phyloP scores from a whole-genome alignment of 2,329 filamentous ascomycete species.

The Trichophyton verrucosum region DNA sequence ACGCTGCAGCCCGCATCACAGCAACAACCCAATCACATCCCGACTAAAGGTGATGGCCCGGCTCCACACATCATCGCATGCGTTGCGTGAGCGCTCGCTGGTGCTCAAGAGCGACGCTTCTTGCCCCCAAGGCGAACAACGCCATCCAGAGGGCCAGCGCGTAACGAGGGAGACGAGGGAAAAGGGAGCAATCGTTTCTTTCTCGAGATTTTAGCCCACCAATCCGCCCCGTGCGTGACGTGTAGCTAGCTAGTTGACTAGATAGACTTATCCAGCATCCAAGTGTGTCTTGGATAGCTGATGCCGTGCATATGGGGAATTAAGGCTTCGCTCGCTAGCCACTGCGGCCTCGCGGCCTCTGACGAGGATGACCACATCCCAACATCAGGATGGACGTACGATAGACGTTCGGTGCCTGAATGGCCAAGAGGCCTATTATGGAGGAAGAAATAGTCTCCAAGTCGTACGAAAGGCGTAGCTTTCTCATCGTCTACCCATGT shows the following conservation, averaged over 20 bases:
- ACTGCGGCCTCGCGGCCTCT: slow-evolving; percentile 1
- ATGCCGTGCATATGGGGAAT: not conserved
- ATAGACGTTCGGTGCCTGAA: not conserved
- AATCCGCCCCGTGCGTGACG: not conserved
- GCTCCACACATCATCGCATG: slow-evolving; percentile 1
- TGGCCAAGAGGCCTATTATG: not conserved
- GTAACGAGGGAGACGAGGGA: not conserved
- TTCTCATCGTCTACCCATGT: not conserved
- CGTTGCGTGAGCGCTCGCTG: not conserved
- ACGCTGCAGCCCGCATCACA: slow-evolving; percentile 4
- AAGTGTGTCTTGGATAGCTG: not conserved
- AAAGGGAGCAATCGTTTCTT: not conserved
- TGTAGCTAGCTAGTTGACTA: not conserved
- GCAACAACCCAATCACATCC: slow-evolving; percentile 1
- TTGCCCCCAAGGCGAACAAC: not conserved
- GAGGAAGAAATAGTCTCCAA: not conserved
- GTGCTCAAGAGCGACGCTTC: not conserved
- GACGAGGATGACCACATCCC: not conserved
- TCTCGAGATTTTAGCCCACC: not conserved
- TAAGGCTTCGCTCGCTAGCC: not conserved
- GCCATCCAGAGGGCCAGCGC: not conserved
- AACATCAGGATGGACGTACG: not conserved
- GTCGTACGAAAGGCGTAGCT: not conserved
- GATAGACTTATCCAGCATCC: not conserved
- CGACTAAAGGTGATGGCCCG: not conserved